Conservation (phyloP, 2,329 filamentous ascomycete genomes). For the Fusarium chaquense region DNA sequence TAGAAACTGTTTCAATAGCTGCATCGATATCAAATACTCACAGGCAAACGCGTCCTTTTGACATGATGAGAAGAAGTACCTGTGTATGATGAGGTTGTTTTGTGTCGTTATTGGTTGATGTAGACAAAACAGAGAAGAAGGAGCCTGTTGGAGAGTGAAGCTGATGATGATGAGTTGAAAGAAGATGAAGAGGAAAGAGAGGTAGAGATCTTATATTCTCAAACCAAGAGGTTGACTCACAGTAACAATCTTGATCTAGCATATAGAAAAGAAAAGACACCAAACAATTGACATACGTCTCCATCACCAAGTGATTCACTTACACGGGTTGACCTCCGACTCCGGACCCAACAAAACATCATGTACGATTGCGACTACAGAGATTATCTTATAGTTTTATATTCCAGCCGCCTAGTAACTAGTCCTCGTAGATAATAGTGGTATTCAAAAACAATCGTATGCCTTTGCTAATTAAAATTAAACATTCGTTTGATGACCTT, state of each 20-base stretch:
- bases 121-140: not conserved
- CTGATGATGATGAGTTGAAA: not conserved
- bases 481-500: not conserved
- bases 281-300: not conserved
- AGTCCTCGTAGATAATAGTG: too few relatives aligned
- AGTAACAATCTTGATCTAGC: not conserved
- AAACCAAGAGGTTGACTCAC: conserved; percentile 9
- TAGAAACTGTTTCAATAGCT: not conserved
- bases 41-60: conserved; percentile 36
- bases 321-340: conserved; percentile 21
- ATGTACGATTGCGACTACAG: not conserved
- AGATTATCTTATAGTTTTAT: not conserved
- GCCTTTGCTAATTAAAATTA: not conserved
- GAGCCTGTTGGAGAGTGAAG: not conserved
- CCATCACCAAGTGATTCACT: conserved; percentile 23
- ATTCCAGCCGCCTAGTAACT: not conserved
- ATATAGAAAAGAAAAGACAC: conserved; percentile 3
- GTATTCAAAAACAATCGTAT: not conserved
- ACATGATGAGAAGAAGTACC: conserved; percentile 6
- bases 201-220: not conserved
- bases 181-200: not conserved
- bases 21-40: not conserved
- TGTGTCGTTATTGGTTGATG: not conserved
- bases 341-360: not conserved
- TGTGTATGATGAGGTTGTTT: not conserved